Conservation (phyloP, 768 basidiomycete species). For the Leccinum incarnatum region DNA sequence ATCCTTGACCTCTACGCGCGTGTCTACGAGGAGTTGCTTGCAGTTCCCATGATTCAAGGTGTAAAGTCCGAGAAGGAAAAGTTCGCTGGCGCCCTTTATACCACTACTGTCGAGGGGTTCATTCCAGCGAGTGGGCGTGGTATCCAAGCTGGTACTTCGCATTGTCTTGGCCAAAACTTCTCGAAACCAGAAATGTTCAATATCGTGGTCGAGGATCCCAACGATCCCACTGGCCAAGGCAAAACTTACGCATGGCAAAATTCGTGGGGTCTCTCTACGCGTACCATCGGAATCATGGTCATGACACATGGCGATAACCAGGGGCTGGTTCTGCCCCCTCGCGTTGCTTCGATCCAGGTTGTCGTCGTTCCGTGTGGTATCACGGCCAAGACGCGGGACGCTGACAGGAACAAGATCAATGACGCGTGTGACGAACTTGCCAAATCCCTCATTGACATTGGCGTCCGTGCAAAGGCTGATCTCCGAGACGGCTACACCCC, state of each 20-base stretch:
- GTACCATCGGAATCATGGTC: conserved; percentile 97
- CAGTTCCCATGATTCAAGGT: conserved; percentile 95
- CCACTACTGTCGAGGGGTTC: conserved; percentile 97
- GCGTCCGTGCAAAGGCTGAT: conserved; percentile 85
- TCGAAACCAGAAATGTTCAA: conserved; percentile 96
- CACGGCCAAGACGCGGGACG: conserved; percentile 76
- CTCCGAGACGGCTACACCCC: conserved; percentile 95
- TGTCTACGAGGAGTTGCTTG: conserved; percentile 95
- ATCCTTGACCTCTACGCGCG: conserved; percentile 95
- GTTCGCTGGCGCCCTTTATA: conserved; percentile 97
- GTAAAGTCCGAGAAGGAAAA: conserved; percentile 99
- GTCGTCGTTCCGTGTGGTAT: conserved; percentile 93
- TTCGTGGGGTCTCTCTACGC: conserved; percentile 97
- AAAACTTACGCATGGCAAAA: conserved; percentile 96
- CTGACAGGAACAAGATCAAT: conserved; percentile 67
- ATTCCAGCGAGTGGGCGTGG: conserved; percentile 96
- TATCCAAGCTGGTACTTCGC: conserved; percentile 97
- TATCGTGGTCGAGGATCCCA: conserved; percentile 94
- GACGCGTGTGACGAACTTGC: conserved; percentile 77
- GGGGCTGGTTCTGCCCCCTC: conserved; percentile 94
- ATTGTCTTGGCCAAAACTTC: conserved; percentile 98
- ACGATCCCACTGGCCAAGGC: conserved; percentile 57
- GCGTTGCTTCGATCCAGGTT: conserved; percentile 90
- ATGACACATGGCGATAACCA: conserved; percentile 99
- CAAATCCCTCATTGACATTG: conserved; percentile 64